phyloP scores from a whole-genome alignment of 2,329 filamentous ascomycete species.

The Ophiostoma sp. region DNA sequence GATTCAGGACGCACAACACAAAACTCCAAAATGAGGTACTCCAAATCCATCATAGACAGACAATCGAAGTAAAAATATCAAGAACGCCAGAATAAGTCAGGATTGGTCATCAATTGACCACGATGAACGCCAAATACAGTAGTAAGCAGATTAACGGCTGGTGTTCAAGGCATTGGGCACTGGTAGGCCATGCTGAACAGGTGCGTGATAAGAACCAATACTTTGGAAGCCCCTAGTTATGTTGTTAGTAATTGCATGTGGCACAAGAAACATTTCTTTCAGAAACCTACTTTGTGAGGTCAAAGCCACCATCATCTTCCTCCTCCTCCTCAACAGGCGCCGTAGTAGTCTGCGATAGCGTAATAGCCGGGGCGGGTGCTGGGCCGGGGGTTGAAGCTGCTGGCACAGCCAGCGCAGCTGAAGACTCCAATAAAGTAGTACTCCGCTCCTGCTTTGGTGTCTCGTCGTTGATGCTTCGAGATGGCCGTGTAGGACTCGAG shows the following conservation, averaged over 20 bases:
- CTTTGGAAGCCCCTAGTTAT: conserved; percentile 55
- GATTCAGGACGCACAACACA: neutral
- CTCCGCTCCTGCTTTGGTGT: neutral
- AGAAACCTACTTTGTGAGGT: conserved; percentile 50
- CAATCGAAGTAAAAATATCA: no score
- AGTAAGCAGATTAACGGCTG: conserved; percentile 24
- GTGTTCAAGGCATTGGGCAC: conserved; percentile 40
- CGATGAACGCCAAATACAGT: neutral
- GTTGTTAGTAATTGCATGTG: neutral
- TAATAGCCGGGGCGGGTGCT: neutral
- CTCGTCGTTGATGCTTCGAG: conserved; percentile 10
- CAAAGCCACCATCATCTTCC: conserved; percentile 52
- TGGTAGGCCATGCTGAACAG: conserved; percentile 43
- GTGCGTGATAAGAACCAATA: conserved; percentile 58
- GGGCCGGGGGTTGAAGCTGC: neutral
- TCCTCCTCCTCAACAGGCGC: conserved; percentile 26
- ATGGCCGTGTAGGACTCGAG: conserved; percentile 42
- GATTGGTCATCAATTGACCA: neutral
- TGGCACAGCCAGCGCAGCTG: neutral
- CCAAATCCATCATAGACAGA: neutral
- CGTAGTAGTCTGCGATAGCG: neutral
- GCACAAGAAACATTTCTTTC: neutral
- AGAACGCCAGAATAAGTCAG: neutral
- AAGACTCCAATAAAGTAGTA: neutral
- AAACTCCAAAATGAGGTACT: neutral